A percentile compares a stretch with the other conserved stretches of the same genome.
phyloP scores from a whole-genome alignment of 2,329 filamentous ascomycete species.

The Cladosporium oxysporum region DNA sequence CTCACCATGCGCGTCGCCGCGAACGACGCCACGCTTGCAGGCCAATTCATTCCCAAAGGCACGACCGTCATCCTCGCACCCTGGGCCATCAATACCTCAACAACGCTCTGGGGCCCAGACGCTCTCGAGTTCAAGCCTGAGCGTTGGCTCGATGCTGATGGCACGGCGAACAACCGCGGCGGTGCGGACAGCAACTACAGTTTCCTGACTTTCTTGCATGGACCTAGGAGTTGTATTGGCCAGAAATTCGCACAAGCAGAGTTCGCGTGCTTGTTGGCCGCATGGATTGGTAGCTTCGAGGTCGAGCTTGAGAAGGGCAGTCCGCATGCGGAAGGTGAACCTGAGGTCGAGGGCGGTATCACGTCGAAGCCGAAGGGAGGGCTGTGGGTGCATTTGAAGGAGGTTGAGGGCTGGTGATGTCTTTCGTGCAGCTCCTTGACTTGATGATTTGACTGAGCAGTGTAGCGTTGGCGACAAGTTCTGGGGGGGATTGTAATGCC shows the following conservation, averaged over 20 bases:
- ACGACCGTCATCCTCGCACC: slow-evolving; percentile 67
- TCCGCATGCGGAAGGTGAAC: slow-evolving; percentile 45
- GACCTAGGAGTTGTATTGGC: slow-evolving; percentile 83
- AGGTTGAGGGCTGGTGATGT: slow-evolving; percentile 65
- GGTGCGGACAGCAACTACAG: slow-evolving; percentile 76
- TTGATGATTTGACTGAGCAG: not conserved
- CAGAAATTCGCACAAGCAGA: slow-evolving; percentile 78
- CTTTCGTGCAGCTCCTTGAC: no score
- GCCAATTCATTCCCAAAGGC: slow-evolving; percentile 67
- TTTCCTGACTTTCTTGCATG: slow-evolving; percentile 81
- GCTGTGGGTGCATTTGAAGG: slow-evolving; percentile 66
- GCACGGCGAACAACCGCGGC: slow-evolving; percentile 62
- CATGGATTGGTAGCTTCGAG: slow-evolving; percentile 74
- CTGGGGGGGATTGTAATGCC: no score
- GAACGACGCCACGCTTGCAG: slow-evolving; percentile 65
- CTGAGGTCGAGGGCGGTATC: slow-evolving; percentile 68
- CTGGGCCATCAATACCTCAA: slow-evolving; percentile 69
- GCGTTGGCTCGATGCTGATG: slow-evolving; percentile 64
- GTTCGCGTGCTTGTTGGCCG: slow-evolving; percentile 79
- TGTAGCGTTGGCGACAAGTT: not conserved
- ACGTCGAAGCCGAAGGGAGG: slow-evolving; percentile 74
- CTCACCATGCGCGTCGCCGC: slow-evolving; percentile 67
- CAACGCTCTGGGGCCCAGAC: slow-evolving; percentile 72
- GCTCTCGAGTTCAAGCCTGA: slow-evolving; percentile 77
- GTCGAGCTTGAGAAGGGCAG: slow-evolving; percentile 63